These are phyloP conservation scores for Russula sp. DNA, from an alignment of 768 basidiomycete genomes.

Conservation along the genomic window DNA sequence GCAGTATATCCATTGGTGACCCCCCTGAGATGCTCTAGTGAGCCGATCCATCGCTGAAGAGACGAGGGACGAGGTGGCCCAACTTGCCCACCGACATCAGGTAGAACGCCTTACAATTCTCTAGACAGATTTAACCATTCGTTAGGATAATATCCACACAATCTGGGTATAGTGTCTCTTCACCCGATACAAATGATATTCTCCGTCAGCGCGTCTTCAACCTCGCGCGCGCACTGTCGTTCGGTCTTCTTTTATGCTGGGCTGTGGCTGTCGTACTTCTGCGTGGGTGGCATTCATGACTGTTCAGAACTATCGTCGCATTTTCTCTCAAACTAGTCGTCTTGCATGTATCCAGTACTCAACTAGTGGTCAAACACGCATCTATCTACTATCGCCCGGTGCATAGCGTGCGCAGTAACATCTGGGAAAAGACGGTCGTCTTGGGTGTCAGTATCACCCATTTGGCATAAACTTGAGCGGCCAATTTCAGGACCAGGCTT, in stretches of 20 bases:
- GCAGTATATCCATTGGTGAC: not conserved
- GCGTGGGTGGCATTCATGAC: not conserved
- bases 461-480: no score
- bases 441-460: no score
- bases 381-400: not conserved
- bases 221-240: not conserved
- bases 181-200: not conserved
- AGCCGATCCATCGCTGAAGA: slow-evolving; percentile 5
- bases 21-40: not conserved
- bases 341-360: not conserved
- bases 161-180: not conserved
- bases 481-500: no score
- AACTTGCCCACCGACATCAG: slow-evolving; percentile 2
- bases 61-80: not conserved
- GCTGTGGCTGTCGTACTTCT: not conserved
- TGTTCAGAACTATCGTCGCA: not conserved
- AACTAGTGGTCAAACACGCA: not conserved
- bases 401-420: no score
- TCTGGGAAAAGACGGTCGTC: no score
- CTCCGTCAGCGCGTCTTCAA: not conserved
- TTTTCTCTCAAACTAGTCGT: not conserved
- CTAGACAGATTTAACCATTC: not conserved
- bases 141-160: not conserved
- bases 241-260: not conserved
- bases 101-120: not conserved